Percentiles rank a stretch among this genome's conserved stretches.
Evolutionary conservation across 2,329 filamentous ascomycete species (phyloP).

Genomic region (Ascochyta fabae): DNA sequence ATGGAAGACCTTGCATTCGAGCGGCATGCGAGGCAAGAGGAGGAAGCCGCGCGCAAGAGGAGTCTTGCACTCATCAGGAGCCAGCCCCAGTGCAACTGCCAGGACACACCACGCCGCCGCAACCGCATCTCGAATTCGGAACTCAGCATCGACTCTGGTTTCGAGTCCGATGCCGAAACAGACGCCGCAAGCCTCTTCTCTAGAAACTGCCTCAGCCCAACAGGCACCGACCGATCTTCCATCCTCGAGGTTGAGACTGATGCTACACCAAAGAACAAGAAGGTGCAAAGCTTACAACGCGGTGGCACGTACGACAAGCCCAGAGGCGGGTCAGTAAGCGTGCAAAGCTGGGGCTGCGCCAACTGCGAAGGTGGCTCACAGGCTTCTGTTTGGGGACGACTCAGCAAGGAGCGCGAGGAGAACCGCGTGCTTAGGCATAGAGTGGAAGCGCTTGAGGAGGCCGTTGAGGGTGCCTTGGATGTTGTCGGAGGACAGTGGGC

Average conservation of each 20-base stretch:
- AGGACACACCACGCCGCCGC: conserved; percentile 32
- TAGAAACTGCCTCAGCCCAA: conserved; percentile 48
- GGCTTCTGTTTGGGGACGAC: conserved; percentile 59
- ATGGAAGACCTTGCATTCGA: conserved; percentile 46
- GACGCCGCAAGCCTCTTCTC: conserved; percentile 52
- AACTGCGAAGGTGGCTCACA: conserved; percentile 49
- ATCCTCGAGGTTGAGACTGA: conserved; percentile 44
- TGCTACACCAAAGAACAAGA: conserved; percentile 38
- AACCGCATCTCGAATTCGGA: conserved; percentile 46
- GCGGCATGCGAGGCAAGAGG: conserved; percentile 41
- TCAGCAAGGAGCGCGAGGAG: conserved; percentile 61
- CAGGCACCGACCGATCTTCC: conserved; percentile 43
- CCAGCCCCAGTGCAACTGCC: conserved; percentile 26
- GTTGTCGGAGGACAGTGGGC: conserved; percentile 53
- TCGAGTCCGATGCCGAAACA: conserved; percentile 64
- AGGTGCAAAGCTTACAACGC: conserved; percentile 39
- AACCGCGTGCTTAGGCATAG: conserved; percentile 60
- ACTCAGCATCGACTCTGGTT: conserved; percentile 61
- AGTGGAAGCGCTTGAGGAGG: conserved; percentile 60
- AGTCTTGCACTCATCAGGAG: conserved; percentile 39
- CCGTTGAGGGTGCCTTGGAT: conserved; percentile 63
- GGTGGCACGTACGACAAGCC: conserved; percentile 50
- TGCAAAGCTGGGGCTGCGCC: conserved; percentile 41
- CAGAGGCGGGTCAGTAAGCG: conserved; percentile 47
- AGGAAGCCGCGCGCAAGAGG: conserved; percentile 44